phyloP scores from a whole-genome alignment of 192 early-diverging fungal genomes.

The Dissophora ornata region DNA sequence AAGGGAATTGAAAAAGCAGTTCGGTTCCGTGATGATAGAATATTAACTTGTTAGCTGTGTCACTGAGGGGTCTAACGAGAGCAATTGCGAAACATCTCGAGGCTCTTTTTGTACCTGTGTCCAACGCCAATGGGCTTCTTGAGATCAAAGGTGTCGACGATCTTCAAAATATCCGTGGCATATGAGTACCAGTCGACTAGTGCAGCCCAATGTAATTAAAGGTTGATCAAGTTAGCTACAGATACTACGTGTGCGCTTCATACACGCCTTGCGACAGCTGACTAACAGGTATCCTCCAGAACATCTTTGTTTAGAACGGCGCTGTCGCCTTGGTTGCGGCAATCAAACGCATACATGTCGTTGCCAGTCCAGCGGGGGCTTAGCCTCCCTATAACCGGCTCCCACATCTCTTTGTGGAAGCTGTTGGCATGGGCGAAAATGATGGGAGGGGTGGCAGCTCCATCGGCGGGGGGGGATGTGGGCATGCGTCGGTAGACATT shows the following conservation, averaged over 20 bases:
- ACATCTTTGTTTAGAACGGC: conserved; percentile 60
- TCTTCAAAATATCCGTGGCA: conserved; percentile 59
- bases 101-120: conserved; percentile 60
- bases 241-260: too few species aligned
- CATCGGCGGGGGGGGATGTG: background rate
- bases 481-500: conserved; percentile 27
- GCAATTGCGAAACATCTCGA: background rate
- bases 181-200: conserved; percentile 65
- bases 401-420: conserved; percentile 68
- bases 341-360: conserved; percentile 65
- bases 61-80: too few species aligned
- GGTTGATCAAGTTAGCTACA: background rate
- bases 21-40: too few species aligned
- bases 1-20: background rate
- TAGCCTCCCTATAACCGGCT: conserved; percentile 59
- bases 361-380: conserved; percentile 28
- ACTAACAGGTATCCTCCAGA: conserved; percentile 53
- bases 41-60: too few species aligned
- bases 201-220: too few species aligned
- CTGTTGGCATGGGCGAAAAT: conserved; percentile 70
- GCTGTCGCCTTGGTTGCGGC: conserved; percentile 69
- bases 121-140: conserved; percentile 63
- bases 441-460: conserved; percentile 22
- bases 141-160: conserved; percentile 56
- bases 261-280: background rate